A percentile compares a stretch with the other conserved stretches of the same genome.
Conservation (phyloP, 176 grass and related monocot species). For the Eleusine coracana region DNA sequence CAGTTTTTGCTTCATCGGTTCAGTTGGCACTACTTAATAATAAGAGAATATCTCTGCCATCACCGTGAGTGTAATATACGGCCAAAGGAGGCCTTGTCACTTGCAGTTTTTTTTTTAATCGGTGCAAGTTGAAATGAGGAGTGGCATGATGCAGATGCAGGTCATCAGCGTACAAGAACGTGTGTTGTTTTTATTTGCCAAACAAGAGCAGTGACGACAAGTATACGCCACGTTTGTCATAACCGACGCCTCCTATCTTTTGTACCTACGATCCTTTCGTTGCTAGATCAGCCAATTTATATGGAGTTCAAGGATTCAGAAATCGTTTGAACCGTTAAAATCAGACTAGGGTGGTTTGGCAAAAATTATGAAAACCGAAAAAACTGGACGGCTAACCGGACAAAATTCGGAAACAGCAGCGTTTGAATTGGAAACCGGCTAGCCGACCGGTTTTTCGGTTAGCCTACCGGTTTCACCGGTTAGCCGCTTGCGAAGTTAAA, state of each 20-base stretch:
- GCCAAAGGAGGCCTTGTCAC: neutral
- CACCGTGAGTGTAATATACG: neutral
- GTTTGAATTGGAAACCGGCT: too few species aligned
- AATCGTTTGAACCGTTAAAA: too few species aligned
- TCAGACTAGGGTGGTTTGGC: too few species aligned
- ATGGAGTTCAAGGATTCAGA: too few species aligned
- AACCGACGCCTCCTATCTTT: neutral
- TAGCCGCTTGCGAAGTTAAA: too few species aligned
- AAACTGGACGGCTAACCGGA: too few species aligned
- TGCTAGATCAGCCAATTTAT: neutral
- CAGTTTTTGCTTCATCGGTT: neutral
- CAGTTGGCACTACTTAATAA: neutral
- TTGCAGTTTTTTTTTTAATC: neutral
- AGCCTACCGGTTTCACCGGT: too few species aligned
- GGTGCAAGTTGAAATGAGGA: conserved; percentile 12
- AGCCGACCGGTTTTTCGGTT: too few species aligned
- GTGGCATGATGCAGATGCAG: conserved; percentile 38
- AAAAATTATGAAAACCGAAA: too few species aligned
- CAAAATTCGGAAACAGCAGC: too few species aligned
- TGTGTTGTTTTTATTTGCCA: conserved; percentile 20
- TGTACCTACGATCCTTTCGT: neutral
- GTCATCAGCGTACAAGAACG: conserved; percentile 11
- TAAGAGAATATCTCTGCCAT: neutral
- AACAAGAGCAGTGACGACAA: conserved; percentile 28
- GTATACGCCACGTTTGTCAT: conserved; percentile 13